Percentiles rank a stretch among this genome's conserved stretches.
Evolutionary conservation across 495 filamentous ascomycete genomes (phyloP).

Genomic region (Penicillium nucicola): DNA sequence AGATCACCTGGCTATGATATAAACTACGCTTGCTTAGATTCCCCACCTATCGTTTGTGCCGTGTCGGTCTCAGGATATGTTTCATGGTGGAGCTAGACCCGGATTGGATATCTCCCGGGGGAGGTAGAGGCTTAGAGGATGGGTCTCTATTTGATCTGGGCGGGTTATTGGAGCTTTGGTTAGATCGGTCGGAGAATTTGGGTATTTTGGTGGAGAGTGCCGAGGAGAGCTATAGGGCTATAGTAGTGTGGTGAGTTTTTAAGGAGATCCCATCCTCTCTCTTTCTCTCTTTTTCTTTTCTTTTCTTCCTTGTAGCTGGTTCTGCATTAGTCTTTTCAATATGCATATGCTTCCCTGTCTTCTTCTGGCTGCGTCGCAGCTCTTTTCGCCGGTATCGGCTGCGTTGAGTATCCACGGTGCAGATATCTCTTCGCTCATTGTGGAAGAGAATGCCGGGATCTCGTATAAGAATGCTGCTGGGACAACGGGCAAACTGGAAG

Average conservation of each 20-base stretch:
- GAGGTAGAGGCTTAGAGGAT: background rate
- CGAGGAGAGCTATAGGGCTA: too few relatives aligned
- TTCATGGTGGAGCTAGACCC: background rate
- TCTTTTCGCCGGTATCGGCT: slow-evolving; percentile 28
- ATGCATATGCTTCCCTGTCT: slow-evolving; percentile 15
- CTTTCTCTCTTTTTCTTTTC: too few relatives aligned
- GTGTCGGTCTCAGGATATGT: background rate
- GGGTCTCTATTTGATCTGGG: too few relatives aligned
- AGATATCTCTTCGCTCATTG: slow-evolving; percentile 68
- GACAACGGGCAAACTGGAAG: slow-evolving; percentile 53
- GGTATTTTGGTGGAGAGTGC: too few relatives aligned
- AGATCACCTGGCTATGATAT: too few relatives aligned
- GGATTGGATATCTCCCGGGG: background rate
- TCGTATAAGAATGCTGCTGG: slow-evolving; percentile 58
- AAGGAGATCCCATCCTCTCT: background rate
- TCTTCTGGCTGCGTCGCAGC: slow-evolving; percentile 19
- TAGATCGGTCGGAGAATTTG: too few relatives aligned
- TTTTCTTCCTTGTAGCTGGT: too few relatives aligned
- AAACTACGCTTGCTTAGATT: too few relatives aligned
- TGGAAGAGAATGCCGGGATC: slow-evolving; percentile 61
- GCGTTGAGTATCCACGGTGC: slow-evolving; percentile 63
- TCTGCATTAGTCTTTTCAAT: background rate
- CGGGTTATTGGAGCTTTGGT: too few relatives aligned
- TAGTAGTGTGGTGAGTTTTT: too few relatives aligned
- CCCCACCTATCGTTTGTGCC: too few relatives aligned